Percentiles rank a stretch among this genome's conserved stretches.
phyloP scores from a whole-genome alignment of 305 asterid species.

The Plantago lanceolata region DNA sequence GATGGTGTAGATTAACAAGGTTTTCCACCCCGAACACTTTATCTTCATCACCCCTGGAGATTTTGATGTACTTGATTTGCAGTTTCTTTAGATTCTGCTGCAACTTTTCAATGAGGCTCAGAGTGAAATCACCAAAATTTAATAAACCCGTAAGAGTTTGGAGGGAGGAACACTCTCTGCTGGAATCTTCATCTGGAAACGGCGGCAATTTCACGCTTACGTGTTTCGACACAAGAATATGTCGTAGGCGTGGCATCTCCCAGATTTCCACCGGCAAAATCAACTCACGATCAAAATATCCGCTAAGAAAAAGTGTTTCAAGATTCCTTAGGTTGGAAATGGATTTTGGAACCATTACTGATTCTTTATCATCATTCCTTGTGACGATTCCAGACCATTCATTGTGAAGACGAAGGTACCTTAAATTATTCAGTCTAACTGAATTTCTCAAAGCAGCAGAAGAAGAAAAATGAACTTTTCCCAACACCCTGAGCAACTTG shows the following conservation, averaged over 20 bases:
- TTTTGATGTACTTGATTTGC: background rate
- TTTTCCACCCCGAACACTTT: background rate
- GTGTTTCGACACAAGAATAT: background rate
- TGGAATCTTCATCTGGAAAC: background rate
- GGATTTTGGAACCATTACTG: no score
- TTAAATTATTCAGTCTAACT: no score
- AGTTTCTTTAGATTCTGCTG: background rate
- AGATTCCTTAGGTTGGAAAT: no score
- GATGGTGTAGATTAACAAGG: no score
- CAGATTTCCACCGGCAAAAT: background rate
- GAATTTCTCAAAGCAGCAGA: no score
- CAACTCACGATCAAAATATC: no score
- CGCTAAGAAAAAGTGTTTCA: no score
- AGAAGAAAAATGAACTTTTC: no score
- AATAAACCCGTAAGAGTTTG: background rate
- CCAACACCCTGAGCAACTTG: no score
- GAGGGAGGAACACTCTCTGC: background rate
- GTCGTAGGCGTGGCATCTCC: background rate
- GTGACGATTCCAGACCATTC: no score
- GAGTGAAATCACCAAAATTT: background rate
- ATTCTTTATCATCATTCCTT: no score
- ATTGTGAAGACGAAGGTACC: no score
- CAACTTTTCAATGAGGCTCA: background rate
- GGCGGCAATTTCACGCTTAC: background rate
- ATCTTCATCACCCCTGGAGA: background rate